These are phyloP conservation scores for Cladophialophora chaetospira DNA, from an alignment of 2,329 filamentous ascomycete species.

Conservation along the genomic window DNA sequence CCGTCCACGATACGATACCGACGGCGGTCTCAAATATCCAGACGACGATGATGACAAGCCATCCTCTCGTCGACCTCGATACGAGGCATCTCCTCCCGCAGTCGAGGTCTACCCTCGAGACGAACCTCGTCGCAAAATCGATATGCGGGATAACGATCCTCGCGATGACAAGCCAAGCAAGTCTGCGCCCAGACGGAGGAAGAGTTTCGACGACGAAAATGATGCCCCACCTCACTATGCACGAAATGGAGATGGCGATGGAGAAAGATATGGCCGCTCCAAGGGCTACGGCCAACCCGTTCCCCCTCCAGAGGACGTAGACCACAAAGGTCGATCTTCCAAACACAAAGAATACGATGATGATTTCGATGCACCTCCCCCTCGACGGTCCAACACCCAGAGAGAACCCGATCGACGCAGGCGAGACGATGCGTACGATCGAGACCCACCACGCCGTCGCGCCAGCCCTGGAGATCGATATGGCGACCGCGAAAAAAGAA, in stretches of 20 bases:
- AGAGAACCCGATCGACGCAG: conserved; percentile 24
- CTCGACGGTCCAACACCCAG: conserved; percentile 19
- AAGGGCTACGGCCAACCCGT: conserved; percentile 25
- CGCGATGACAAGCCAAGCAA: conserved; percentile 17
- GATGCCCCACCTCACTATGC: conserved; percentile 9
- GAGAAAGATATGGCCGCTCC: conserved; percentile 22
- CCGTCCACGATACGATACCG: conserved; percentile 17
- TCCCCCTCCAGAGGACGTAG: conserved; percentile 4
- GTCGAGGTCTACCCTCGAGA: conserved; percentile 16
- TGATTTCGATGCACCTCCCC: conserved; percentile 20
- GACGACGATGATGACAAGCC: conserved; percentile 18
- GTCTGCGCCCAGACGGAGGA: conserved; percentile 22
- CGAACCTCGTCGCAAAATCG: conserved; percentile 17
- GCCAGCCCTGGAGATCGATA: conserved; percentile 27
- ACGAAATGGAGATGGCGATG: conserved; percentile 5
- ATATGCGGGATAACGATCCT: conserved; percentile 22
- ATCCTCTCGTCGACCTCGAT: conserved; percentile 18
- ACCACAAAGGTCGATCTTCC: conserved; percentile 4
- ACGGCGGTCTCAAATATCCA: conserved; percentile 14
- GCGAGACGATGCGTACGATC: conserved; percentile 24
- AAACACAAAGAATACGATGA: conserved; percentile 23
- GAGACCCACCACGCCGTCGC: conserved; percentile 20
- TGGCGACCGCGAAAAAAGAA: conserved; percentile 25
- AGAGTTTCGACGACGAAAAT: conserved; percentile 22
- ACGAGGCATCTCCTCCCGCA: conserved; percentile 20